Evolutionary conservation across 345 rosid species (phyloP), one percentile per base, ranked within the genome.

Genomic region (Citropsis articulata): DNA sequence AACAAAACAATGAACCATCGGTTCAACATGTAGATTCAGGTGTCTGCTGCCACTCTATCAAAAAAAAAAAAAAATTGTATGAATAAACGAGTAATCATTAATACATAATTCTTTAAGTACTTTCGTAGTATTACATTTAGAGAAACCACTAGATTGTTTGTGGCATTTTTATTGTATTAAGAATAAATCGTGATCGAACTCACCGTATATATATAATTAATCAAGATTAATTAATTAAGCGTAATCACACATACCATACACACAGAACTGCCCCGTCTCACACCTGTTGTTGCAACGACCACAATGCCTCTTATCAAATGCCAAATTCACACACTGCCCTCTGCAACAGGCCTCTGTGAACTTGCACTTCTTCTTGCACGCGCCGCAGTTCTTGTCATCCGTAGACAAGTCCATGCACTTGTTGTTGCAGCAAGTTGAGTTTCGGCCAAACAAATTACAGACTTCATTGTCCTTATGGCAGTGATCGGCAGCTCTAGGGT

Each of bases 181-280:
- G 61, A 75, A 82, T 82, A 71, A 63, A 73, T 71, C 27, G 30
- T 27, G 69, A 80, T 70, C 63, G 71, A 80, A 42, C 48, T 42
- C 50, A 45, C 50, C 18, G 50, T 45, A 13, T 45, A 4, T 45
- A 40, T 10, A 24, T 7, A 33, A n/a, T 22, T 21, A 35, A 21
- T 13, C 3, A 31, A n/a, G n/a, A n/a, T 21, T 21, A 33, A 19
- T 19, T 38, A 16, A 67, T 87, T 76, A 90, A 4, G 94, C 87
- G 79, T 93, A 95, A 73, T 87, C 81, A 65, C 99, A 95, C 84
- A 92, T 71, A n/a, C 97, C 97, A 67, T 86, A 91, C 45, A 91
- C 86, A 77, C 99, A 95, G 14, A 6, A 67, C 28, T 79, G 78
- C 4, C 87, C 90, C 0, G 1, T 0, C 0, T 67, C 6, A 84